A percentile compares a stretch with the other conserved stretches of the same genome.
Conservation (phyloP, 495 filamentous ascomycete species). For the Penicillium bialowiezense region DNA sequence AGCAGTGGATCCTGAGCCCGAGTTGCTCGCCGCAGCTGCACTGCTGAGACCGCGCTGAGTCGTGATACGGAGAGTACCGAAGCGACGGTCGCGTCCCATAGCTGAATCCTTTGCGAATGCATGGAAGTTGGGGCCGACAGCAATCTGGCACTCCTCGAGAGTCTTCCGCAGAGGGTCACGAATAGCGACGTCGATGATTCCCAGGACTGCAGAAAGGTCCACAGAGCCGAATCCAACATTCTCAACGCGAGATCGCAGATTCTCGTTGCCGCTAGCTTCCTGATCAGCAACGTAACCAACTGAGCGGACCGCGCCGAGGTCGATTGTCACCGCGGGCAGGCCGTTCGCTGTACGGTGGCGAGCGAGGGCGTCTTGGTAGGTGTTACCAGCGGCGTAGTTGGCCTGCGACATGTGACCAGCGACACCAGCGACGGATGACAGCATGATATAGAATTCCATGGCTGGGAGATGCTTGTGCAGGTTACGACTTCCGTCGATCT, state of each 20-base stretch:
- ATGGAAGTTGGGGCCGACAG: background rate
- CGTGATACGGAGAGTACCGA: too few species aligned
- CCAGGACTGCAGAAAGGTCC: background rate
- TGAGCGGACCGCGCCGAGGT: background rate
- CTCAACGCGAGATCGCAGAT: background rate
- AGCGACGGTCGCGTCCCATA: too few species aligned
- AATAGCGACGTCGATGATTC: background rate
- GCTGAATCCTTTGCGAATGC: constrained; percentile 34
- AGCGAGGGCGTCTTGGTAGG: constrained; percentile 32
- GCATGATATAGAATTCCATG: constrained; percentile 59
- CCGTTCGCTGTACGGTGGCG: constrained; percentile 13
- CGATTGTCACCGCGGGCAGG: background rate
- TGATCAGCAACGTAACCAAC: background rate
- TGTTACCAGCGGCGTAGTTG: background rate
- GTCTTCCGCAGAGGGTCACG: background rate
- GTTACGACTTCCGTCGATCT: constrained; percentile 14
- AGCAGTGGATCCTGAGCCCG: too few species aligned
- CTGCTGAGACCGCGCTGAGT: too few species aligned
- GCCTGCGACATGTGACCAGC: constrained; percentile 12
- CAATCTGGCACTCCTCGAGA: too few species aligned
- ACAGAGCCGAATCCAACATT: background rate
- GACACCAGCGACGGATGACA: constrained; percentile 40
- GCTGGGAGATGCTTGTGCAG: constrained; percentile 9
- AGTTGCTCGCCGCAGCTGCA: too few species aligned
- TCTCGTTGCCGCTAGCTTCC: background rate